A percentile compares a stretch with the other conserved stretches of the same genome.
phyloP scores from a whole-genome alignment of 2,329 filamentous ascomycete genomes.

The Verticillium zaregamsianum region DNA sequence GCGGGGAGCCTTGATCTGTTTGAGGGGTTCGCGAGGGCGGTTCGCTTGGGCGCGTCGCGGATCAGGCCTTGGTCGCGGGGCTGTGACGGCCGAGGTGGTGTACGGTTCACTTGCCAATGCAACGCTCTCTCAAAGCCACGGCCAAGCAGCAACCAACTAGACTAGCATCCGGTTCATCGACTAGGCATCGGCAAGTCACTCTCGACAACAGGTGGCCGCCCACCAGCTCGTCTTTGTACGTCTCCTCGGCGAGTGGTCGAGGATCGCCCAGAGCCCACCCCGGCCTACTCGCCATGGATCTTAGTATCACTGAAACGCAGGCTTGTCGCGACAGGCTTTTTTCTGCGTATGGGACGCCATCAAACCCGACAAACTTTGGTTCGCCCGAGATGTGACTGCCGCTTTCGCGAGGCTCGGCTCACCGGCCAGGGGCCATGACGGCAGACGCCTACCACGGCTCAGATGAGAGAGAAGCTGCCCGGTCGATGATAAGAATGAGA shows the following conservation, averaged over 20 bases:
- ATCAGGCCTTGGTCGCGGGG: background rate
- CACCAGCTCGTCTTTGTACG: no score
- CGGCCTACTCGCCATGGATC: background rate
- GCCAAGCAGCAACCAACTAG: no score
- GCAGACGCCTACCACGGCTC: background rate
- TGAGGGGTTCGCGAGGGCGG: background rate
- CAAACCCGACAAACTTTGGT: background rate
- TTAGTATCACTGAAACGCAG: background rate
- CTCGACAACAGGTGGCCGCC: no score
- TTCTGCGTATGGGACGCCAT: background rate
- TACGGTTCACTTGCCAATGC: no score
- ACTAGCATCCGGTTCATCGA: no score
- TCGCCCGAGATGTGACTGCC: background rate
- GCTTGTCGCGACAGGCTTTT: background rate
- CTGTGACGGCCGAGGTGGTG: background rate
- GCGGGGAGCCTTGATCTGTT: background rate
- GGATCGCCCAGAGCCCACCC: background rate
- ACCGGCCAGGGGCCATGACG: background rate
- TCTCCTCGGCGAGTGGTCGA: background rate
- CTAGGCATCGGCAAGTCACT: no score
- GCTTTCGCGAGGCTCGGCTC: background rate
- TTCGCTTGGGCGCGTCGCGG: background rate
- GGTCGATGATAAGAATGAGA: background rate
- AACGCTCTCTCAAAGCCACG: no score
- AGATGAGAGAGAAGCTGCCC: background rate